Evolutionary conservation across 345 rosid species (phyloP), one percentile per base, ranked within the genome.

Genomic region (Acer saccharum): DNA sequence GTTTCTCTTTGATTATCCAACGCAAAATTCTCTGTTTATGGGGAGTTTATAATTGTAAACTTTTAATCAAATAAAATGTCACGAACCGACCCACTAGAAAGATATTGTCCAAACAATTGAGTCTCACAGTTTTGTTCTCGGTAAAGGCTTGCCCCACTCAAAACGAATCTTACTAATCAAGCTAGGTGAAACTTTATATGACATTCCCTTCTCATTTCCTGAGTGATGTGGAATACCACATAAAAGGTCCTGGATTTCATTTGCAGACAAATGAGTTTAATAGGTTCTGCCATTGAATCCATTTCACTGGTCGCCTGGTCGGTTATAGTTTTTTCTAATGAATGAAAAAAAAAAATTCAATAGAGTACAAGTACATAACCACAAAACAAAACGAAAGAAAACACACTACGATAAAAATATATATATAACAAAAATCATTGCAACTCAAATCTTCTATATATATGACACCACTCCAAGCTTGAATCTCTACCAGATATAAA

Each of bases 371-470:
- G 8, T 1, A 46, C 1, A 74, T 10, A 27, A 46, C 27, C 25
- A 46, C 57, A 21, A 73, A 60, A 62, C 76, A 63, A 62, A 23
- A 11, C 21, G 55, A 58, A 41, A 39, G n/a, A n/a, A n/a, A n/a
- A n/a, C 69, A 75, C 80, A 83, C 74, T 74, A 23, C 32, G 44
- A 29, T 70, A 27, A 27, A 73, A 68, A 4, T 4, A 32, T 3
- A 35, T 35, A 35, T 65, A 77, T 68, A 80, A 50, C 46, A 43
- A 43, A 43, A 57, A 62, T 13, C 1, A n/a, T 2, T 17, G 12
- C 2, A 0, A 62, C 20, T 18, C 2, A 4, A 23, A 61, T 48
- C 16, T 2, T 43, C 77, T 57, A 72, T 82, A 82, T 65, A 82
- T n/a, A 71, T 0, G 4, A n/a, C 14, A 32, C 55, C 73, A 67